Conservation (phyloP, 257 asterid species). For the Avicennia marina region DNA sequence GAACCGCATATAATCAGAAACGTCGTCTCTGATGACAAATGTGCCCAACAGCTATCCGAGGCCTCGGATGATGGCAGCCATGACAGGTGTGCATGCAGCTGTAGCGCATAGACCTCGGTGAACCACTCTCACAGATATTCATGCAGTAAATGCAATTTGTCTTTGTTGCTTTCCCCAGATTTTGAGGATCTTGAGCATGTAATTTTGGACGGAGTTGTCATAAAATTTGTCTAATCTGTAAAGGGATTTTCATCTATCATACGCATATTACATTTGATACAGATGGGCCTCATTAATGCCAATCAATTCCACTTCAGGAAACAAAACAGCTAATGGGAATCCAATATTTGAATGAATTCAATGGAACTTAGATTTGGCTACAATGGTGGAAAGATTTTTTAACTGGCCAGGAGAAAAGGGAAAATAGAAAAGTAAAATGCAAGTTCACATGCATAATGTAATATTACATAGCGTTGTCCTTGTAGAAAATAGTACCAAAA, state of each 20-base stretch:
- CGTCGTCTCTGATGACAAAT: background rate
- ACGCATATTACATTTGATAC: background rate
- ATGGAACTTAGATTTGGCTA: background rate
- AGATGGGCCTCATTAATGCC: slow-evolving; percentile 15
- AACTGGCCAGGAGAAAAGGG: no score
- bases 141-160: slow-evolving; percentile 13
- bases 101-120: background rate
- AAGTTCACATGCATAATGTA: background rate
- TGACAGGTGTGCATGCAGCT: background rate
- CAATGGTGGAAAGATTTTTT: no score
- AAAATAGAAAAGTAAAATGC: no score
- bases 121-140: background rate
- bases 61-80: background rate
- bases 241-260: slow-evolving; percentile 1
- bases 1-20: background rate
- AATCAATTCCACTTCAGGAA: background rate
- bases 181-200: background rate
- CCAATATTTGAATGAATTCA: background rate
- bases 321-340: background rate
- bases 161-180: background rate
- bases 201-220: background rate
- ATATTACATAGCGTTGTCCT: no score
- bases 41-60: background rate
- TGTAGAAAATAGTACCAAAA: no score
- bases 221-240: slow-evolving; percentile 9